Evolutionary conservation across 306 rosid species (phyloP), one percentile per base, ranked within the genome.

Genomic region (Sindora glabra): DNA sequence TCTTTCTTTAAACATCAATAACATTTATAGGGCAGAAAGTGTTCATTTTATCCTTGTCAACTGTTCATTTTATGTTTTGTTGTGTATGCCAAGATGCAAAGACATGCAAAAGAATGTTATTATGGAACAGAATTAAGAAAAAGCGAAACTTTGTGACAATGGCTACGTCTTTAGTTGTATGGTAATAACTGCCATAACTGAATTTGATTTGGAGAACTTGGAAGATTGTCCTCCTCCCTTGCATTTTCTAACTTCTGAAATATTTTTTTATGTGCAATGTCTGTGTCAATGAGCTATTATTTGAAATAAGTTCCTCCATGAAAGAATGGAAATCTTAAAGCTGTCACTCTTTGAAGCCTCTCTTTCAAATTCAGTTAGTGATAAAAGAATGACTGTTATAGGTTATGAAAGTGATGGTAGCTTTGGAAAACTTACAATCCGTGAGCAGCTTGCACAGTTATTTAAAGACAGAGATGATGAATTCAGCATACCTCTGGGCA

Each of bases 351-450:
- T 30, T n/a, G 8, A 11, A 17, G 25, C 24, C 15, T 6, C 16
- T 63, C 48, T 34, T 44, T 62, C 34, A 14, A 25, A 29, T 29
- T 37, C 17, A 29, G 30, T 56, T 45, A 23, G 10, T 56, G 56
- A 16, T 54, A 19, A 23, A 38, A 14, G 8, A 65, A 58, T 69
- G 9, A 64, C 29, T 38, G 63, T 69, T 39, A 13, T 59, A 89
- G 99, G 94, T 44, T 83, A 89, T 78, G 94, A 77, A 41, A 86
- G 86, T 42, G 90, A 83, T 59, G 86, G 83, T 34, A 67, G 72
- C 50, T 72, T 80, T 12, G 6, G 16, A 48, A 82, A 59, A 67
- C 72, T 46, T 6, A 60, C 80, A 17, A 86, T 92, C 29, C 94
- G 89, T 1, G 81, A 89, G 38, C 99, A 92, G 69, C 90, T 92